Evolutionary conservation across 192 early-diverging fungal genomes (phyloP).

Genomic region (Linnemannia exigua): DNA sequence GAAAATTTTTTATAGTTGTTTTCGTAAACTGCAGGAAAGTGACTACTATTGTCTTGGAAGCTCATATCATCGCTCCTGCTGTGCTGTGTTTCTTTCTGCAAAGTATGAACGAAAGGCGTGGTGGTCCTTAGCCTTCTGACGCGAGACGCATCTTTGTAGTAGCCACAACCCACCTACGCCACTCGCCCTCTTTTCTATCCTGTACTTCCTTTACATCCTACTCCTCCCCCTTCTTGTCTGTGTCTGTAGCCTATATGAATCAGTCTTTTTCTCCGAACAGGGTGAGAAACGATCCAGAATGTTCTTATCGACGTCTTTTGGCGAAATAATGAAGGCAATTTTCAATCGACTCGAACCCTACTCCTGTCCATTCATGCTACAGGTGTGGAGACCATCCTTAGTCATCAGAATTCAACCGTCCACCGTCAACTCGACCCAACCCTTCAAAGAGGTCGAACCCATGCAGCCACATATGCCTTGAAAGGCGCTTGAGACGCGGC

Average conservation of each 20-base stretch:
- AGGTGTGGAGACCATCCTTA: not conserved
- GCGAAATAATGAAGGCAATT: not conserved
- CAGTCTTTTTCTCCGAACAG: not conserved
- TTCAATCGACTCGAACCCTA: not conserved
- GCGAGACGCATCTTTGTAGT: not conserved
- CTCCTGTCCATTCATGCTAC: not conserved
- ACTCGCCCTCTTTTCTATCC: too few species aligned
- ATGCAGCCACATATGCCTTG: not conserved
- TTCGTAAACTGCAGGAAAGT: not conserved
- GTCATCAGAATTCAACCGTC: not conserved
- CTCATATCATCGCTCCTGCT: not conserved
- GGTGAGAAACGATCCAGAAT: not conserved
- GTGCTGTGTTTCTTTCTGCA: not conserved
- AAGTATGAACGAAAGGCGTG: not conserved
- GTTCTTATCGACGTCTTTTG: not conserved
- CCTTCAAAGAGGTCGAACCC: not conserved
- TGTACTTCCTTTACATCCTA: too few species aligned
- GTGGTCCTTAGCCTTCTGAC: too few species aligned
- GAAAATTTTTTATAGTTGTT: conserved; percentile 18
- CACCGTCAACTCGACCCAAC: not conserved
- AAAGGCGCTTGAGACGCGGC: not conserved
- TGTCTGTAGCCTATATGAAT: too few species aligned
- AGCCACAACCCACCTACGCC: not conserved
- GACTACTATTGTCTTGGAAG: not conserved
- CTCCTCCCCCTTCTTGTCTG: too few species aligned